These are phyloP conservation scores for Castanea mollissima DNA, from an alignment of 306 rosid species.

Conservation along the genomic window DNA sequence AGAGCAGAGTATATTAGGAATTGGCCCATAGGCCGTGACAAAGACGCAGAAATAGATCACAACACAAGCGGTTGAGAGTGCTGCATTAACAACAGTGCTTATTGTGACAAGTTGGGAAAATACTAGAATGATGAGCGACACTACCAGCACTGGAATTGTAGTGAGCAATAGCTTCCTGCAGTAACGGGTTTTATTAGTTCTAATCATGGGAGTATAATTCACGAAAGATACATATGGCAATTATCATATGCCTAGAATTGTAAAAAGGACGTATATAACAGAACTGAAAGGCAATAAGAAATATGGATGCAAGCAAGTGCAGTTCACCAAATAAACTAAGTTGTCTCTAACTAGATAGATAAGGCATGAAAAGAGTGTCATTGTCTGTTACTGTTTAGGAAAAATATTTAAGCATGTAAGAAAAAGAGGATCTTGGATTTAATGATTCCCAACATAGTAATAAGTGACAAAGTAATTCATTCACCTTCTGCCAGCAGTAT, in stretches of 20 bases:
- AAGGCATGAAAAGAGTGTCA: no score
- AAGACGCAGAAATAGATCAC: slow-evolving; percentile 59
- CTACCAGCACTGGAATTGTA: slow-evolving; percentile 69
- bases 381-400: no score
- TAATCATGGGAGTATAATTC: neutral
- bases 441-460: neutral
- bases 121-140: slow-evolving; percentile 50
- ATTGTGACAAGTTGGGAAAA: slow-evolving; percentile 37
- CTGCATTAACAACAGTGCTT: slow-evolving; percentile 52
- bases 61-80: slow-evolving; percentile 60
- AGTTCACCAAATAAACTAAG: no score
- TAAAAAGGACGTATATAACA: no score
- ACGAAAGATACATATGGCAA: neutral
- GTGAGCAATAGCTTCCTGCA: slow-evolving; percentile 63
- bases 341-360: no score
- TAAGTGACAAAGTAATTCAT: neutral
- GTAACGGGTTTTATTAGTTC: neutral
- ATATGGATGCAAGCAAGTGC: no score
- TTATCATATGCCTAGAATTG: no score
- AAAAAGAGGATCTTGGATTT: neutral
- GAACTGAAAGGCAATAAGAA: no score
- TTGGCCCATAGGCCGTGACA: slow-evolving; percentile 73
- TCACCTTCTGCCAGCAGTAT: slow-evolving; percentile 72
- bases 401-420: no score
- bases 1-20: slow-evolving; percentile 74